Evolutionary conservation across 208 protist genomes (phyloP).

Genomic region (Acanthamoeba lenticulata): DNA sequence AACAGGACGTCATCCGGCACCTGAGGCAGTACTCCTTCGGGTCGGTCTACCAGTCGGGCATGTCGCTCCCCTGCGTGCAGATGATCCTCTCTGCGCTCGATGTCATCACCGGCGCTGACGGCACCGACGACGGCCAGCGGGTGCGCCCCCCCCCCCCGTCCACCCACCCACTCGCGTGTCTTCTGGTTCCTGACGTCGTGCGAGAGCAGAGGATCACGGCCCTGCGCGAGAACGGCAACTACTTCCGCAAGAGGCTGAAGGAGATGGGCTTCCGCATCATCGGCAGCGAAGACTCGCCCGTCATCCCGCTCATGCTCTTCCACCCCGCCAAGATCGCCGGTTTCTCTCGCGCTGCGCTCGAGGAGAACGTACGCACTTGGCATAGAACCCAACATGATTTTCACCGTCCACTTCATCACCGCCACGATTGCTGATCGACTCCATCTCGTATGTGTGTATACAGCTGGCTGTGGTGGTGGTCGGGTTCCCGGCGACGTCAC

Average conservation of each 20-base stretch:
- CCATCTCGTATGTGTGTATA: no score
- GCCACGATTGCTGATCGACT: no score
- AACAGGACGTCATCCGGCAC: constrained; percentile 56
- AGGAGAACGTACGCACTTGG: no score
- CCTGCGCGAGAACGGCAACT: constrained; percentile 83
- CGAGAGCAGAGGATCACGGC: constrained; percentile 70
- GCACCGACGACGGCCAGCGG: constrained; percentile 87
- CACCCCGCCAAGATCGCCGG: constrained; percentile 92
- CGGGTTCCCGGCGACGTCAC: constrained; percentile 96
- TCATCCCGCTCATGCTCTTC: constrained; percentile 96
- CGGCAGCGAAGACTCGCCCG: constrained; percentile 92
- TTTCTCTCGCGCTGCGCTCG: constrained; percentile 91
- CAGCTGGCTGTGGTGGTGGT: constrained; percentile 98
- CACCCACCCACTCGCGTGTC: no score
- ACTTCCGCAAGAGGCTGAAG: constrained; percentile 79
- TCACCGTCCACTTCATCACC: no score
- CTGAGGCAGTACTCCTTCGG: constrained; percentile 37
- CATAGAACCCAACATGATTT: no score
- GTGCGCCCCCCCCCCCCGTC: no score
- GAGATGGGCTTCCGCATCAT: constrained; percentile 86
- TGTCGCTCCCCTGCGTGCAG: constrained; percentile 91
- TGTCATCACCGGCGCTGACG: constrained; percentile 92
- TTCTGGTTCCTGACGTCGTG: background rate
- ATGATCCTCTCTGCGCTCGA: constrained; percentile 92
- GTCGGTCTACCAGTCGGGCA: constrained; percentile 78